A percentile compares a stretch with the other conserved stretches of the same genome.
Conservation (phyloP, 2,329 filamentous ascomycete species). For the Tympanopsis confertula region DNA sequence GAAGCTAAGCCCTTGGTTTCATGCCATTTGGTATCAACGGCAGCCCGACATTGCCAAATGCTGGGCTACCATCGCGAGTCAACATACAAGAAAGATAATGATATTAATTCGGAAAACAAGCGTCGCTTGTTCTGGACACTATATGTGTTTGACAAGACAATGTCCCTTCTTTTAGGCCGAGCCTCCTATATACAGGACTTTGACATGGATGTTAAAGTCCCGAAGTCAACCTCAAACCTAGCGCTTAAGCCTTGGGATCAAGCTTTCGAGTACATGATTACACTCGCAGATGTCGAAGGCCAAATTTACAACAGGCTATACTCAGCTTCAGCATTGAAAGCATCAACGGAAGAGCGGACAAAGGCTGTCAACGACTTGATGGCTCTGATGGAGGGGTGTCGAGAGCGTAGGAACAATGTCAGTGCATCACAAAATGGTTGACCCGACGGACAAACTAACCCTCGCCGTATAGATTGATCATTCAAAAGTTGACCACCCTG, state of each 20-base stretch:
- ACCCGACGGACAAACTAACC: background rate
- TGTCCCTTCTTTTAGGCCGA: constrained; percentile 8
- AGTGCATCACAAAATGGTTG: background rate
- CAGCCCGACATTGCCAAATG: constrained; percentile 5
- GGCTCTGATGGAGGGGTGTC: too few relatives aligned
- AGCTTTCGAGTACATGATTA: too few relatives aligned
- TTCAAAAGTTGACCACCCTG: background rate
- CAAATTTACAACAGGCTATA: background rate
- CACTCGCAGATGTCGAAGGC: background rate
- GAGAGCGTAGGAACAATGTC: background rate
- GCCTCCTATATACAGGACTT: constrained; percentile 9
- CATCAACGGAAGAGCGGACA: background rate
- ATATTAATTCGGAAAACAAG: constrained; percentile 4
- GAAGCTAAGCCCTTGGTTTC: background rate
- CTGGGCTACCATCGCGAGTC: constrained; percentile 9
- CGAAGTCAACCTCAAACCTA: constrained; percentile 6
- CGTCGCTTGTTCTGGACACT: constrained; percentile 11
- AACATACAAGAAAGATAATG: constrained; percentile 5
- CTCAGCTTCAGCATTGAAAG: background rate
- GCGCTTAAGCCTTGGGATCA: constrained; percentile 8
- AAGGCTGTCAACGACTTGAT: background rate
- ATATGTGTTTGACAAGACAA: constrained; percentile 9
- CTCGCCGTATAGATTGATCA: background rate
- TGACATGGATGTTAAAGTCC: constrained; percentile 9
- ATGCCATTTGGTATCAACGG: background rate